phyloP scores from a whole-genome alignment of 306 rosid species.

The Fragaria vesca region DNA sequence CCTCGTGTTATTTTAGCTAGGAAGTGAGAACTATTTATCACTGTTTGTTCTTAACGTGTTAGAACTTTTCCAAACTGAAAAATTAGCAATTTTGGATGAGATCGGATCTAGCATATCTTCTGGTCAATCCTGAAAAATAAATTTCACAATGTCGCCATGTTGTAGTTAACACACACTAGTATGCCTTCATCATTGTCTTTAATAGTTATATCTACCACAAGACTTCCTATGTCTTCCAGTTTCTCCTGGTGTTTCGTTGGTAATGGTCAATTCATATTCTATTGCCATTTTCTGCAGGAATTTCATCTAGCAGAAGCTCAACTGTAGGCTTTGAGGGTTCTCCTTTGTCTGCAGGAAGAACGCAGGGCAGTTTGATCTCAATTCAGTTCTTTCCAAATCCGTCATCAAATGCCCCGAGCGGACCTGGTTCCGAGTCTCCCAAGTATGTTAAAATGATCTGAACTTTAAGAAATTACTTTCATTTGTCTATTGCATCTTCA shows the following conservation, averaged over 20 bases:
- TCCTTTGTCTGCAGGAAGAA: constrained; percentile 44
- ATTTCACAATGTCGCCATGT: not conserved
- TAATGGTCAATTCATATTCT: constrained; percentile 2
- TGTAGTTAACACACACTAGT: not conserved
- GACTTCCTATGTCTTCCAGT: not conserved
- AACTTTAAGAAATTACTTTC: not conserved
- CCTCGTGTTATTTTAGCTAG: not conserved
- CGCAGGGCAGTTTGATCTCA: constrained; percentile 41
- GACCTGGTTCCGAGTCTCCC: constrained; percentile 53
- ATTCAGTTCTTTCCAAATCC: constrained; percentile 54
- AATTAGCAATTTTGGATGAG: not conserved
- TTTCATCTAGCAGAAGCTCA: constrained; percentile 53
- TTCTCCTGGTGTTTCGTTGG: not conserved
- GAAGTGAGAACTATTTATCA: not conserved
- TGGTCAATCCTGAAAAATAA: not conserved
- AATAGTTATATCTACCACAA: not conserved
- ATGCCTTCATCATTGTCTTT: not conserved
- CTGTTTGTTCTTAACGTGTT: constrained; percentile 2
- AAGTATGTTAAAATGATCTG: constrained; percentile 46
- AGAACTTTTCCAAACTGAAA: not conserved
- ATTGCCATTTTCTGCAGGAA: constrained; percentile 40
- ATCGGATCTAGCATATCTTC: not conserved
- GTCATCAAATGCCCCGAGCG: constrained; percentile 41
- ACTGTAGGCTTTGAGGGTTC: constrained; percentile 50
- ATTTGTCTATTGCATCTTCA: constrained; percentile 4